Percentiles rank a stretch among this genome's conserved stretches.
Evolutionary conservation across 768 basidiomycete genomes (phyloP).

Genomic region (Piloderma croceum): DNA sequence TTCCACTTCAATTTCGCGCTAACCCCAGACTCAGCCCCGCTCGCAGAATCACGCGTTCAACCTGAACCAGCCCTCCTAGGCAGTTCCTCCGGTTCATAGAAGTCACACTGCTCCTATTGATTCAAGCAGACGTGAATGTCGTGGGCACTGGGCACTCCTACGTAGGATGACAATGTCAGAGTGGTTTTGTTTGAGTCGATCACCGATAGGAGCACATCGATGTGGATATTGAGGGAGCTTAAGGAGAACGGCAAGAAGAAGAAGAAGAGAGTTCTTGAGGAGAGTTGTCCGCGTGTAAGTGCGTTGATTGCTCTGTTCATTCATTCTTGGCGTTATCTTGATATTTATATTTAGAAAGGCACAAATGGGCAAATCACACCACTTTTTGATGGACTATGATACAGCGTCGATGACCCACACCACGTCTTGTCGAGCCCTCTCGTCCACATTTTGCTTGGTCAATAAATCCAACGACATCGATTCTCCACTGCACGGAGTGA

Average conservation of each 20-base stretch:
- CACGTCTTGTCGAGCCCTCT: too few relatives aligned
- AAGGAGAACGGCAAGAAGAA: background rate
- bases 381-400: too few relatives aligned
- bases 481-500: too few relatives aligned
- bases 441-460: too few relatives aligned
- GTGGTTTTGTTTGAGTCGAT: background rate
- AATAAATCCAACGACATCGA: too few relatives aligned
- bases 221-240: conserved; percentile 1
- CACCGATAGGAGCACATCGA: background rate
- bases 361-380: too few relatives aligned
- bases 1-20: background rate
- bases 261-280: too few relatives aligned
- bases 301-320: too few relatives aligned
- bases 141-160: background rate
- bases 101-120: background rate
- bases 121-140: background rate
- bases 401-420: too few relatives aligned
- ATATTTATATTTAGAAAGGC: too few relatives aligned
- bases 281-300: too few relatives aligned
- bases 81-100: conserved; percentile 1
- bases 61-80: background rate
- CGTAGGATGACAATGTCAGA: background rate
- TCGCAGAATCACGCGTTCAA: background rate
- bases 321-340: too few relatives aligned
- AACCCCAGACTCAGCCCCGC: background rate